Evolutionary conservation across 306 rosid species (phyloP).

Genomic region (Dryas drummondii): DNA sequence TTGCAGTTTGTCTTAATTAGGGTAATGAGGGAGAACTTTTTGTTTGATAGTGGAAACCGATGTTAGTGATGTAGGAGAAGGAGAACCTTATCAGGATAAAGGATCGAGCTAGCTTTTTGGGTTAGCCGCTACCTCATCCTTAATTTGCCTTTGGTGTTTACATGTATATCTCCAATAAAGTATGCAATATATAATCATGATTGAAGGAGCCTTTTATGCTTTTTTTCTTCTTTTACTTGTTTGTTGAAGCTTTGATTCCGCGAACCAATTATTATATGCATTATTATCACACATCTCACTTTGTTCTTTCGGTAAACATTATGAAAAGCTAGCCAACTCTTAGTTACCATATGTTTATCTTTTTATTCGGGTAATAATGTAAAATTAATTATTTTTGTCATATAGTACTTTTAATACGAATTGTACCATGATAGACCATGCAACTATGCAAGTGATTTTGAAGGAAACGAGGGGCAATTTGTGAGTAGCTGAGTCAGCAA

Average conservation of each 20-base stretch:
- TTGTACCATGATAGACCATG: not conserved
- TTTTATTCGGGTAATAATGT: not conserved
- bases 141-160: not conserved
- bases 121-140: not conserved
- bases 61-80: not conserved
- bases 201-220: too few species aligned
- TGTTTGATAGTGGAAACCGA: slow-evolving; percentile 2
- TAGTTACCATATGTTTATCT: not conserved
- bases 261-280: too few species aligned
- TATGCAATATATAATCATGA: too few species aligned
- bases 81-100: slow-evolving; percentile 18
- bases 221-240: too few species aligned
- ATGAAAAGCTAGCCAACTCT: not conserved
- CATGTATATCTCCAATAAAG: not conserved
- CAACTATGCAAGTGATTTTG: slow-evolving; percentile 7
- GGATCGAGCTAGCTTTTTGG: not conserved
- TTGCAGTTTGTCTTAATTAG: slow-evolving; percentile 11
- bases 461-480: slow-evolving; percentile 31
- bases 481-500: slow-evolving; percentile 34
- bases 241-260: too few species aligned
- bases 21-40: not conserved
- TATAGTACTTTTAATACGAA: not conserved
- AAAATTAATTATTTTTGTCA: not conserved
- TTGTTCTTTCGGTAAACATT: too few species aligned
- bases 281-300: too few species aligned